Evolutionary conservation across 2,329 filamentous ascomycete species (phyloP).

Genomic region (Aureobasidium sp.): DNA sequence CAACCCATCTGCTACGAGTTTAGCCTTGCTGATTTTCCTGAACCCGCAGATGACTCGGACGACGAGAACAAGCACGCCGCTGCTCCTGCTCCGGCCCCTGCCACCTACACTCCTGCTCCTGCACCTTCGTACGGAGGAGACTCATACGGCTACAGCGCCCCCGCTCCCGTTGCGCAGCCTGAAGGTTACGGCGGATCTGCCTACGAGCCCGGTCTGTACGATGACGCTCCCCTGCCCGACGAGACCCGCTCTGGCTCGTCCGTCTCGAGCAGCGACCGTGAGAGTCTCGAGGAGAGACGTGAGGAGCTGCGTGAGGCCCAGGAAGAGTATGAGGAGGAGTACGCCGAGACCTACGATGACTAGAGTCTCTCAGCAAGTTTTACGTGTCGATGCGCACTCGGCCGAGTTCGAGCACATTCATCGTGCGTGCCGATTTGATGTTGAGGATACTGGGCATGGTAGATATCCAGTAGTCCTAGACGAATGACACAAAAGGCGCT

Average conservation of each 20-base stretch:
- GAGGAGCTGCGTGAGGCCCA: slow-evolving; percentile 40
- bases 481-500: too few species aligned
- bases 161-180: slow-evolving; percentile 18
- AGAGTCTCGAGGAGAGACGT: slow-evolving; percentile 41
- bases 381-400: neutral
- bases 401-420: neutral
- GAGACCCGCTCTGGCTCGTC: slow-evolving; percentile 12
- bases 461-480: too few species aligned
- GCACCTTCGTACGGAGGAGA: neutral
- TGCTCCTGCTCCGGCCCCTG: slow-evolving; percentile 11
- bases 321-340: slow-evolving; percentile 46
- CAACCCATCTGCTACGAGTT: neutral
- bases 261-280: slow-evolving; percentile 41
- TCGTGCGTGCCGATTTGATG: too few species aligned
- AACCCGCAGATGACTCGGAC: slow-evolving; percentile 29
- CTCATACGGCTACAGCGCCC: slow-evolving; percentile 19
- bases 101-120: slow-evolving; percentile 1
- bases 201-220: slow-evolving; percentile 16
- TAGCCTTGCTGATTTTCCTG: slow-evolving; percentile 15
- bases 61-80: slow-evolving; percentile 24
- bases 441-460: too few species aligned
- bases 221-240: slow-evolving; percentile 14
- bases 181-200: slow-evolving; percentile 12
- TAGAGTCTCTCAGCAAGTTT: slow-evolving; percentile 1
- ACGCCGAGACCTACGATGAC: slow-evolving; percentile 38